Base-by-base conservation (phyloP, 2,329 filamentous ascomycete genomes). In the Aspergillus tanneri region DNA sequence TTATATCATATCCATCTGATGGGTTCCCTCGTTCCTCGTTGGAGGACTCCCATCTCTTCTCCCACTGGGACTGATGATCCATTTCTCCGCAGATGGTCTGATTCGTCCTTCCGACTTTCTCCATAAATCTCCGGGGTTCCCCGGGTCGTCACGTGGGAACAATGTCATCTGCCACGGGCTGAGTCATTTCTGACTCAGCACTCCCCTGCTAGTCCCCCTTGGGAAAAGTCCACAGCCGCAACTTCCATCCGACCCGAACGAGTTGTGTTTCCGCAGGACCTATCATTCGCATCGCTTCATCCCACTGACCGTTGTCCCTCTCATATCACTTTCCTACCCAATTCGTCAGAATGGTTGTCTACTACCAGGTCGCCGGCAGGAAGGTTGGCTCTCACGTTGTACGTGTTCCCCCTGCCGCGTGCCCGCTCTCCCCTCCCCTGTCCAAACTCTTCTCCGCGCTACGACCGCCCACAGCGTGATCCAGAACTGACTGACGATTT, bases 301-400 rank as follows among this genome's bases (percentile, higher is more conserved):
- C 34, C 24, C 48, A 40, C 34, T 28, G 34, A 50, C 44, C 37
- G 40, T 41, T 52, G 50, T 49, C 58, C 44, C 52, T 58, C 48
- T 55, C 55, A 49, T 53, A 57, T 44, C 53, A 53, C 49, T 39
- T 39, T 42, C 49, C 54, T 49, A 43, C 14, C 43, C 49, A 61
- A 46, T 48, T 54, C 57, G 50, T 66, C 68, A 75, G 67, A 60
- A 78, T 78, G 76, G 75, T 78, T 60, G 73, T 69, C 56, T 72
- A 74, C 63, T 79, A 77, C 69, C 72, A 69, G 58, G 64, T 79
- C 60, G 71, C 72, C 62, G 76, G 76, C 69, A 73, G 70, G 60
- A 73, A 78, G 63, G 68, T 79, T 65, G 75, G 75, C 62, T 77
- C 76, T 47, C 76, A 79, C 65, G 60, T 74, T 49, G 74, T 78